A percentile compares a stretch with the other conserved stretches of the same genome.
Evolutionary conservation across 23 red algal genomes (phyloP).

Genomic region (Pyropia haitanensis): DNA sequence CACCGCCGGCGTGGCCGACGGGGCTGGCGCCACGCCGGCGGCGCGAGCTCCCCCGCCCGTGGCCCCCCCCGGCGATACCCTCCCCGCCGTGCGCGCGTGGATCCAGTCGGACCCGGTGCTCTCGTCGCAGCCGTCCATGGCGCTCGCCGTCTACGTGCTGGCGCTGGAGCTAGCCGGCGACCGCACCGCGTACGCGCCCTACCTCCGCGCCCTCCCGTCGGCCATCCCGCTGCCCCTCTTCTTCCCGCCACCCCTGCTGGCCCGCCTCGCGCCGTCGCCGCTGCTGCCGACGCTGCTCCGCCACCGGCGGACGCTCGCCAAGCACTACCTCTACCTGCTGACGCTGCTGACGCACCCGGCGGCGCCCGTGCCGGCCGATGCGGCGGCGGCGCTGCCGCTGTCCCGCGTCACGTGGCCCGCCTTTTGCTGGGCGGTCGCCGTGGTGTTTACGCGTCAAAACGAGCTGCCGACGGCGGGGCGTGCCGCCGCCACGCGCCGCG

Average conservation of each 20-base stretch:
- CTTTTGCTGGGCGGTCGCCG: slow-evolving; percentile 48
- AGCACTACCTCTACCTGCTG: slow-evolving; percentile 46
- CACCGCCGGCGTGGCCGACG: background rate
- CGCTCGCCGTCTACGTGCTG: slow-evolving; percentile 32
- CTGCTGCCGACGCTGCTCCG: slow-evolving; percentile 13
- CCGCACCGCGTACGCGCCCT: slow-evolving; percentile 19
- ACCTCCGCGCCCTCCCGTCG: slow-evolving; percentile 39
- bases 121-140: slow-evolving; percentile 22
- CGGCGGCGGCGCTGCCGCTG: slow-evolving; percentile 7
- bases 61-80: background rate
- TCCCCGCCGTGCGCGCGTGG: slow-evolving; percentile 16
- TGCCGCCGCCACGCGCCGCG: too few relatives aligned
- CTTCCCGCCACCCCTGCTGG: slow-evolving; percentile 7
- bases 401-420: slow-evolving; percentile 9
- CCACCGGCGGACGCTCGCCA: slow-evolving; percentile 20
- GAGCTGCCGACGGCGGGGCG: slow-evolving; percentile 1
- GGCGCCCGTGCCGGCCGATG: background rate
- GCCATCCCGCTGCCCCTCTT: slow-evolving; percentile 39
- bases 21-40: background rate
- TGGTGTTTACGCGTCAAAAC: slow-evolving; percentile 70
- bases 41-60: slow-evolving; percentile 8
- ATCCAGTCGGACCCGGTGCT: slow-evolving; percentile 19
- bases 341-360: background rate
- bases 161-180: slow-evolving; percentile 6
- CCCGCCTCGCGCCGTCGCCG: slow-evolving; percentile 20